Evolutionary conservation across 2,329 filamentous ascomycete species (phyloP).

Genomic region (Zymoseptoria passerinii): DNA sequence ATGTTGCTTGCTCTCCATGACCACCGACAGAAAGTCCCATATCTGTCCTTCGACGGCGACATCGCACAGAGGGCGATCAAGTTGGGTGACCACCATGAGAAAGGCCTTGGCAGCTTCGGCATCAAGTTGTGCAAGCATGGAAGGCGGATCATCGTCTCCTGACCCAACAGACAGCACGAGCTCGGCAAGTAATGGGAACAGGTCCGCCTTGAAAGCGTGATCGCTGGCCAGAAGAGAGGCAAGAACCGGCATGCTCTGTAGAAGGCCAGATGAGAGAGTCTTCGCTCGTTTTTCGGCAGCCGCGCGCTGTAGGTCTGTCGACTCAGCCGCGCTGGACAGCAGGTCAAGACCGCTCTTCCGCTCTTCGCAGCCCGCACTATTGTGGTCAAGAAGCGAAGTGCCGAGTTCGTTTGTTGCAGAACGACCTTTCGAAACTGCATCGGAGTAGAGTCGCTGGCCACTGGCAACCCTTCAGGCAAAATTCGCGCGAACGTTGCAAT

Average conservation of each 20-base stretch:
- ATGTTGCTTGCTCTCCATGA: constrained; percentile 83
- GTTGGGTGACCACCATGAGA: constrained; percentile 63
- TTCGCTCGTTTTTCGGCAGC: constrained; percentile 6
- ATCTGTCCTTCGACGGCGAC: constrained; percentile 56
- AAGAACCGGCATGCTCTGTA: constrained; percentile 18
- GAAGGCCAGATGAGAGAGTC: constrained; percentile 9
- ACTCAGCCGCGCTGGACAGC: background rate
- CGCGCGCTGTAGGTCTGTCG: constrained; percentile 1
- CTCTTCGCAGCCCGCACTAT: constrained; percentile 16
- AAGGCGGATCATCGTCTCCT: constrained; percentile 66
- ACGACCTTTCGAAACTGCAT: constrained; percentile 10
- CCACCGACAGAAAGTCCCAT: constrained; percentile 79
- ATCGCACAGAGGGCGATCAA: constrained; percentile 68
- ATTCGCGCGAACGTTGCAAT: constrained; percentile 11
- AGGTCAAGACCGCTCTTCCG: constrained; percentile 7
- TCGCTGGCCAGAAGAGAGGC: constrained; percentile 20
- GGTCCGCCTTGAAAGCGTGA: constrained; percentile 15
- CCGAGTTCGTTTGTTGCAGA: constrained; percentile 13
- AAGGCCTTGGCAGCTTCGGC: constrained; percentile 77
- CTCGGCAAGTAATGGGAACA: constrained; percentile 17
- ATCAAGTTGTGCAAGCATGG: constrained; percentile 82
- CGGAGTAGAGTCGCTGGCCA: constrained; percentile 16
- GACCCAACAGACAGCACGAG: constrained; percentile 16
- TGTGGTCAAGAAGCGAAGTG: constrained; percentile 12
- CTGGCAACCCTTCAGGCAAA: constrained; percentile 13